These are phyloP conservation scores for Paramecium bursaria DNA, from an alignment of 73 alveolate genomes.

Conservation along the genomic window DNA sequence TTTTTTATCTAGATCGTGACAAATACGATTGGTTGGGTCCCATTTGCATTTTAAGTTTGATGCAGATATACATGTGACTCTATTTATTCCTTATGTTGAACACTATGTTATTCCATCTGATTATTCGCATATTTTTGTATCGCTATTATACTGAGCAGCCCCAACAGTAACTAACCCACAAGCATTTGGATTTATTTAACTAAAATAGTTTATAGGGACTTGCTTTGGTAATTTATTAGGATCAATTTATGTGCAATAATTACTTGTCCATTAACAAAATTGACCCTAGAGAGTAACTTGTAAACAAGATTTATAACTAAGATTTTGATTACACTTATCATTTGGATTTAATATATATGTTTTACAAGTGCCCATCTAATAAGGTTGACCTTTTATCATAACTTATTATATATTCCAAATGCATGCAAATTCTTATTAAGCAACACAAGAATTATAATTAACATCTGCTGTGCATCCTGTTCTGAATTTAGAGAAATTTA, in stretches of 20 bases:
- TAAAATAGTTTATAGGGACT: not conserved
- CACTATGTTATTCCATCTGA: not conserved
- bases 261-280: not conserved
- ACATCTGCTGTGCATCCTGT: not conserved
- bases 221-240: not conserved
- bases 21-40: conserved; percentile 4
- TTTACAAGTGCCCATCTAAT: not conserved
- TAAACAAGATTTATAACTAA: conserved; percentile 13
- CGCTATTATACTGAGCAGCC: not conserved
- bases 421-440: not conserved
- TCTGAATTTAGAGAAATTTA: not conserved
- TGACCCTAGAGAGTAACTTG: not conserved
- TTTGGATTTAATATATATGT: not conserved
- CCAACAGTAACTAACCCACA: conserved; percentile 24
- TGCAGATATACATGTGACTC: not conserved
- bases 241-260: conserved; percentile 5
- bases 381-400: not conserved
- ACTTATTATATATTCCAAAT: not conserved
- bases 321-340: not conserved
- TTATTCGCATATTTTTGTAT: not conserved
- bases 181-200: conserved; percentile 12
- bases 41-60: not conserved
- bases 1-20: not conserved
- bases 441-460: not conserved
- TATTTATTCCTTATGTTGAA: not conserved